phyloP scores from a whole-genome alignment of 106 monocot species.

The Xerophyta viscosa region DNA sequence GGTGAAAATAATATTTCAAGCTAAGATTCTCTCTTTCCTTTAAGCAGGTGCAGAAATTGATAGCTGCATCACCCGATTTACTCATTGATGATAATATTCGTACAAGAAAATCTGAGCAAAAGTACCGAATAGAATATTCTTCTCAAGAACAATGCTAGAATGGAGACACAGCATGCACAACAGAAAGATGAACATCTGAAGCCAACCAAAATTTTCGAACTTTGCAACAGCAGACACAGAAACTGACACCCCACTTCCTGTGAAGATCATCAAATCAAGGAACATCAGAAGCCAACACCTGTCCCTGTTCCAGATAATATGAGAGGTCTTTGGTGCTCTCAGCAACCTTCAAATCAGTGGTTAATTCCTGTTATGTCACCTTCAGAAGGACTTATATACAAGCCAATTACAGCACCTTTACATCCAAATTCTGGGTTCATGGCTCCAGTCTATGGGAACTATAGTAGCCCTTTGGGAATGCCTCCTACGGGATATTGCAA shows the following conservation, averaged over 20 bases:
- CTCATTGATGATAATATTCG: slow-evolving; percentile 41
- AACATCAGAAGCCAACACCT: slow-evolving; percentile 7
- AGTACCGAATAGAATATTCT: slow-evolving; percentile 1
- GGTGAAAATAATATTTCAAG: too few relatives aligned
- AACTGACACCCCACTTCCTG: slow-evolving; percentile 5
- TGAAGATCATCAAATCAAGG: slow-evolving; percentile 11
- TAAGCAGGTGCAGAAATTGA: slow-evolving; percentile 80
- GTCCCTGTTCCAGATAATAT: slow-evolving; percentile 22
- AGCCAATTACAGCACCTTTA: slow-evolving; percentile 52
- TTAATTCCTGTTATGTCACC: slow-evolving; percentile 86
- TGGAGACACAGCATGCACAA: too few relatives aligned
- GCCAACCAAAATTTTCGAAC: slow-evolving; percentile 12
- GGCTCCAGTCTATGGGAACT: slow-evolving; percentile 46
- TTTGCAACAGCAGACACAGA: slow-evolving; percentile 10
- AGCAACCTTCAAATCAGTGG: slow-evolving; percentile 65
- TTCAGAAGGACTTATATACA: slow-evolving; percentile 87
- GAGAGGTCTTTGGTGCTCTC: slow-evolving; percentile 42
- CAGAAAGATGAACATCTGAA: slow-evolving; percentile 16
- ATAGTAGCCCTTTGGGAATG: slow-evolving; percentile 14
- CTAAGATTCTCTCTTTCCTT: not conserved
- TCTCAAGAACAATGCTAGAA: too few relatives aligned
- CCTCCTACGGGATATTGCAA: slow-evolving; percentile 17
- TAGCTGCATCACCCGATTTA: slow-evolving; percentile 73
- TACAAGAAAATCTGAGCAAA: slow-evolving; percentile 15
- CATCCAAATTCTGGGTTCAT: slow-evolving; percentile 48